These are phyloP conservation scores for Funneliformis mosseae DNA, from an alignment of 192 early-diverging fungal genomes.

Conservation along the genomic window DNA sequence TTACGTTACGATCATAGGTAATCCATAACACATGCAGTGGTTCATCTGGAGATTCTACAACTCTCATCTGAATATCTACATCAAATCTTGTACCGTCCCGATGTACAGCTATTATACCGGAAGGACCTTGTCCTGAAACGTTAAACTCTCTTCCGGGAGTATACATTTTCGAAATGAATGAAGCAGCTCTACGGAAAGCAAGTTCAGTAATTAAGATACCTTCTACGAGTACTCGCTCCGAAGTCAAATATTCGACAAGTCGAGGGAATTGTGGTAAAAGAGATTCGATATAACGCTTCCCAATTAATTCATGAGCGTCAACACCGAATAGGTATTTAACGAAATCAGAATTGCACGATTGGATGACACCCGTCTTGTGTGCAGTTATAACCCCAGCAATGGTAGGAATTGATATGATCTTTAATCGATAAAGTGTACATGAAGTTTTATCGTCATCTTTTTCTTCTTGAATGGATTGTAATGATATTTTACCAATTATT, in stretches of 20 bases:
- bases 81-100: slow-evolving; percentile 62
- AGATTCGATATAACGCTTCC: slow-evolving; percentile 53
- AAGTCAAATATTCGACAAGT: slow-evolving; percentile 46
- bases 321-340: slow-evolving; percentile 69
- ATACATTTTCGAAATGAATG: slow-evolving; percentile 21
- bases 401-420: slow-evolving; percentile 62
- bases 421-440: slow-evolving; percentile 42
- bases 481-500: slow-evolving; percentile 52
- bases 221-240: slow-evolving; percentile 41
- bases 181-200: slow-evolving; percentile 42
- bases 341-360: slow-evolving; percentile 59
- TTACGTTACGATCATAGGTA: slow-evolving; percentile 57
- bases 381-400: slow-evolving; percentile 65
- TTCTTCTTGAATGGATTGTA: slow-evolving; percentile 35
- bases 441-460: slow-evolving; percentile 18
- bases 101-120: slow-evolving; percentile 59
- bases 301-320: slow-evolving; percentile 47
- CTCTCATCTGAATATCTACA: slow-evolving; percentile 62
- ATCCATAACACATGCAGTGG: slow-evolving; percentile 65
- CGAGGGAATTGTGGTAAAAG: slow-evolving; percentile 61
- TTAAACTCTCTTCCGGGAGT: background rate
- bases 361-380: slow-evolving; percentile 53
- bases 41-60: slow-evolving; percentile 52
- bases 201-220: slow-evolving; percentile 45
- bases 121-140: slow-evolving; percentile 16